phyloP scores from a whole-genome alignment of 768 basidiomycete species.

The Collybiopsis confluens region DNA sequence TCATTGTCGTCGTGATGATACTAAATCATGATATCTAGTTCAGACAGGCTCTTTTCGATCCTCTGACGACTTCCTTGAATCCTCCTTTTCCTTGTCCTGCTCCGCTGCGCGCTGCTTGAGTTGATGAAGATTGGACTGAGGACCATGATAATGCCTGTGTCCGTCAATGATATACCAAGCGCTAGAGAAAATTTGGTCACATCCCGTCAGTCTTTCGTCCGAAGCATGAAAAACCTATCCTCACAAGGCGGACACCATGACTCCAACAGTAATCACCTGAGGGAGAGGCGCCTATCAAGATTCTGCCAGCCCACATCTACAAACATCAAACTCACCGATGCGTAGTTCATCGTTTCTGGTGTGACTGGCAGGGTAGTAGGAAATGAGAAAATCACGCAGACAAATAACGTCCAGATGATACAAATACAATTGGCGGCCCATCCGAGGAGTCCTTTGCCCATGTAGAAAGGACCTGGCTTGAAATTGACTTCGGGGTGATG shows the following conservation, averaged over 20 bases:
- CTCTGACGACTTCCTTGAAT: not conserved
- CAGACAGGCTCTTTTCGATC: not conserved
- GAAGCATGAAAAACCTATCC: conserved; percentile 10
- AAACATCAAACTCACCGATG: conserved; percentile 43
- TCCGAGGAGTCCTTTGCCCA: conserved; percentile 67
- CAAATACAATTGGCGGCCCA: conserved; percentile 59
- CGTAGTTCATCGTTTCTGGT: conserved; percentile 74
- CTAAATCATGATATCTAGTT: too few species aligned
- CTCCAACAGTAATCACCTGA: conserved; percentile 49
- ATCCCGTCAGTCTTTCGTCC: not conserved
- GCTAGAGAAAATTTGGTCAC: conserved; percentile 10
- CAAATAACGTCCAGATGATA: conserved; percentile 65
- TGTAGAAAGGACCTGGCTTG: conserved; percentile 83
- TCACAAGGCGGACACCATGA: conserved; percentile 50
- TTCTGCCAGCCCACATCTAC: not conserved
- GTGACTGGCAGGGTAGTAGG: conserved; percentile 70
- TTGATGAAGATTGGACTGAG: conserved; percentile 43
- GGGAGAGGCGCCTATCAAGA: not conserved
- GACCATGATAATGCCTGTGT: conserved; percentile 55
- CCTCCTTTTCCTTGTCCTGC: not conserved
- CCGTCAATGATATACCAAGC: conserved; percentile 52
- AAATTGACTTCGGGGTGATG: conserved; percentile 81
- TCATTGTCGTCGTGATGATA: too few species aligned
- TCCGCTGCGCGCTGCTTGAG: not conserved
- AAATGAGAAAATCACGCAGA: conserved; percentile 68